phyloP scores from a whole-genome alignment of 805 yeast genomes.

The Wickerhamiella alocasiicola region DNA sequence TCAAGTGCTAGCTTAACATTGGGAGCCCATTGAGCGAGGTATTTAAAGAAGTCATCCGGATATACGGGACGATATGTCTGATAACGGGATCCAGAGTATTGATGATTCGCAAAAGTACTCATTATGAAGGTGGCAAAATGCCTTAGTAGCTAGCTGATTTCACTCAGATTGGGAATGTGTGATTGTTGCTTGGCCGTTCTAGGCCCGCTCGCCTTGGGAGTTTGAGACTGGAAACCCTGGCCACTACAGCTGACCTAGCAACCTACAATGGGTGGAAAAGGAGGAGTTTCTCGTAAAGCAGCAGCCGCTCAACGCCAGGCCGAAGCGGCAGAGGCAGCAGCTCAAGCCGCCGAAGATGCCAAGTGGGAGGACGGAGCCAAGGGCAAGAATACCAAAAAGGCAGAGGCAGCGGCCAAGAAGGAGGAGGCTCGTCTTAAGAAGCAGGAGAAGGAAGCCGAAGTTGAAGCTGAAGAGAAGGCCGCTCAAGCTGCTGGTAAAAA shows the following conservation, averaged over 20 bases:
- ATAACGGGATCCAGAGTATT: constrained; percentile 44
- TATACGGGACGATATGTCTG: constrained; percentile 53
- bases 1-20: constrained; percentile 39
- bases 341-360: constrained; percentile 44
- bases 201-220: no score
- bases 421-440: constrained; percentile 69
- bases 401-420: constrained; percentile 49
- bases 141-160: no score
- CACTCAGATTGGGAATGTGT: no score
- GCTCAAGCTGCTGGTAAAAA: constrained; percentile 45
- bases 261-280: constrained; percentile 13
- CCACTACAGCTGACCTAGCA: not conserved
- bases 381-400: constrained; percentile 56
- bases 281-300: constrained; percentile 50
- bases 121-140: no score
- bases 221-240: not conserved
- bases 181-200: no score
- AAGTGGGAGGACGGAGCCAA: constrained; percentile 65
- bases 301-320: constrained; percentile 48
- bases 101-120: constrained; percentile 48
- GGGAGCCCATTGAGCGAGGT: constrained; percentile 28
- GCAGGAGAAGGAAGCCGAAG: constrained; percentile 63
- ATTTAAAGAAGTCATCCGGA: constrained; percentile 39
- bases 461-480: constrained; percentile 45
- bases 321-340: constrained; percentile 36